These are phyloP conservation scores for Acanthamoeba healyi DNA, from an alignment of 208 protist genomes.

Conservation along the genomic window DNA sequence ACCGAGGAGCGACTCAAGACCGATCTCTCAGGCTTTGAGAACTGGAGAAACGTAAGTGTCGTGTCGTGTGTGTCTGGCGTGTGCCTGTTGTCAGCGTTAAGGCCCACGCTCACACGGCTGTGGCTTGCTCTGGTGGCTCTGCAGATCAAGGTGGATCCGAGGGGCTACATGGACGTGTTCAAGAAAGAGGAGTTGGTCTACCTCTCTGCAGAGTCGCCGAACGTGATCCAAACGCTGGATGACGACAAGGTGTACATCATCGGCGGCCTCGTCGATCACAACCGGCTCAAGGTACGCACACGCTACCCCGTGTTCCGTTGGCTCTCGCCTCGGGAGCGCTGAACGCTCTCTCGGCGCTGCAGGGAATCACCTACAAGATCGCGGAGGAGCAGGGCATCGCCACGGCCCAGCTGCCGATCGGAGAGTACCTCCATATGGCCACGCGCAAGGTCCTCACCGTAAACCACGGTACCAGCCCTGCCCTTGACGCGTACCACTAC, in stretches of 20 bases:
- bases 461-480: slow-evolving; percentile 87
- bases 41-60: slow-evolving; percentile 66
- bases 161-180: slow-evolving; percentile 66
- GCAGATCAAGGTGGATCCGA: slow-evolving; percentile 35
- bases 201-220: slow-evolving; percentile 88
- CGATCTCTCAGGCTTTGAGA: not conserved
- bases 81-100: not conserved
- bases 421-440: slow-evolving; percentile 86
- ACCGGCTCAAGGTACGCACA: slow-evolving; percentile 88
- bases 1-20: slow-evolving; percentile 12
- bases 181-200: slow-evolving; percentile 87
- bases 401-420: slow-evolving; percentile 89
- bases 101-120: not conserved
- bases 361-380: slow-evolving; percentile 84
- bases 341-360: not conserved
- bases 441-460: slow-evolving; percentile 89
- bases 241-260: slow-evolving; percentile 90
- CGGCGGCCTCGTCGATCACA: slow-evolving; percentile 92
- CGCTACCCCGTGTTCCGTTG: not conserved
- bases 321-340: not conserved
- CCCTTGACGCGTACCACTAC: not conserved
- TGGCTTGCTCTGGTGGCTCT: not conserved
- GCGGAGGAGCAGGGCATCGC: slow-evolving; percentile 83
- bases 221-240: slow-evolving; percentile 86
- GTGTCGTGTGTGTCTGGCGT: too few relatives aligned